A percentile compares a stretch with the other conserved stretches of the same genome.
Evolutionary conservation across 208 protist species (phyloP).

Genomic region (Crithidia expoeki): DNA sequence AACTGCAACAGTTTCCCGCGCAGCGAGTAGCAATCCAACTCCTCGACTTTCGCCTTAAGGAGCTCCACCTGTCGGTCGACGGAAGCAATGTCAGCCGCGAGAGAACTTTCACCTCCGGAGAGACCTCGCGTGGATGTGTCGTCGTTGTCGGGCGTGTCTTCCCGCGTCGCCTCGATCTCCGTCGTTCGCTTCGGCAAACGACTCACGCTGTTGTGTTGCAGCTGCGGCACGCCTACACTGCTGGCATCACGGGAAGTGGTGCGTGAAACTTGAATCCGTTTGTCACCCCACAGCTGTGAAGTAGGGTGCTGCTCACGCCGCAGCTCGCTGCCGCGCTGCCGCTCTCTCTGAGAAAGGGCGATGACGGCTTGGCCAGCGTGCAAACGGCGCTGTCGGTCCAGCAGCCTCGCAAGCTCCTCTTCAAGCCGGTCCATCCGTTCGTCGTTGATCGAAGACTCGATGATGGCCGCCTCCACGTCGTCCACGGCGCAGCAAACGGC

Average conservation of each 20-base stretch:
- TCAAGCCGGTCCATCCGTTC: conserved; percentile 56
- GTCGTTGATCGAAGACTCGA: conserved; percentile 60
- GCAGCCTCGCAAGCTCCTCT: conserved; percentile 39
- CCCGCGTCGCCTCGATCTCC: neutral
- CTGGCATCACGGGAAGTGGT: conserved; percentile 20
- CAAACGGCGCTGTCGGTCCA: conserved; percentile 51
- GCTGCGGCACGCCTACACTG: too few relatives aligned
- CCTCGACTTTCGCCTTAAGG: conserved; percentile 37
- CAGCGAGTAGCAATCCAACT: conserved; percentile 52
- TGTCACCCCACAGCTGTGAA: neutral
- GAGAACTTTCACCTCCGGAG: conserved; percentile 1
- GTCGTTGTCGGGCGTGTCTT: neutral
- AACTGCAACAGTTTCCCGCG: conserved; percentile 65
- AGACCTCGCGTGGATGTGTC: conserved; percentile 2
- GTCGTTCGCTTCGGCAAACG: neutral
- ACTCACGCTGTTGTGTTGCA: too few relatives aligned
- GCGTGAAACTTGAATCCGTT: conserved; percentile 33
- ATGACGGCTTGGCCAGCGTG: conserved; percentile 47
- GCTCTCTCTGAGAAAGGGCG: conserved; percentile 35
- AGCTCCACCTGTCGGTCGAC: conserved; percentile 57
- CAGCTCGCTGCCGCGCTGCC: conserved; percentile 18
- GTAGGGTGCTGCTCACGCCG: conserved; percentile 1
- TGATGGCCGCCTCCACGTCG: conserved; percentile 46
- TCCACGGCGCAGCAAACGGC: conserved; percentile 66
- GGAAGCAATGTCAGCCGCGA: conserved; percentile 23